Evolutionary conservation across 2,329 filamentous ascomycete species (phyloP), one percentile per base, ranked within the genome.

Genomic region (Cercospora brassicicola): DNA sequence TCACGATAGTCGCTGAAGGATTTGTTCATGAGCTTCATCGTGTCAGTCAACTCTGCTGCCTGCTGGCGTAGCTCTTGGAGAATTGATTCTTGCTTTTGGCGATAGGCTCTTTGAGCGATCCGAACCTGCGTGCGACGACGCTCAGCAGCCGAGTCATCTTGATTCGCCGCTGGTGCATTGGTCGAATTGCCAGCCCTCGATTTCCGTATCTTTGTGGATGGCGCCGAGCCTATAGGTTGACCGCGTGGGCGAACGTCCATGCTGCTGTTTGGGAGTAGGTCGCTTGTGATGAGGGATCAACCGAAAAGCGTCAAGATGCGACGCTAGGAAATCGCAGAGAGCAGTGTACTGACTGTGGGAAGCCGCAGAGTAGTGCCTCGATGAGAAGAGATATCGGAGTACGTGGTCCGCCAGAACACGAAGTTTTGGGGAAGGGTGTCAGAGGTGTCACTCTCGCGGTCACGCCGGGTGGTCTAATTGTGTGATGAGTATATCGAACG

Each of bases 111-210:
- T 78, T 96, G 93, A 2, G 93, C 93, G 64, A 94, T 85, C 26
- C 93, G 89, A 71, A 97, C 95, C 77, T 97, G 93, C 4, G 92
- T 94, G 63, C 93, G 87, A 62, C 93, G 90, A 69, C 92, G 90
- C 82, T 94, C 92, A 62, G 87, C 88, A 69, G 91, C 88, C 26
- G 90, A 93, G 78, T 92, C 88, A 79, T 94, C 91, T 68, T 88
- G 88, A 13, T 88, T 87, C 69, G 64, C n/a, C 45, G 33, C 0
- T 39, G 33, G 13, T 39, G 4, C 62, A 18, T 70, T 68, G 7
- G 63, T 42, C 30, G 71, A 70, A 13, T 55, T 48, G 56, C 57
- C 64, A 10, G 60, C 60, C 28, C 66, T 65, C 4, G 67, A 66
- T 18, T 69, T 65, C 13, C 63, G 68, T 63, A 67, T 70, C 45